Evolutionary conservation across 768 basidiomycete genomes (phyloP).

Genomic region (Suillus lakei): DNA sequence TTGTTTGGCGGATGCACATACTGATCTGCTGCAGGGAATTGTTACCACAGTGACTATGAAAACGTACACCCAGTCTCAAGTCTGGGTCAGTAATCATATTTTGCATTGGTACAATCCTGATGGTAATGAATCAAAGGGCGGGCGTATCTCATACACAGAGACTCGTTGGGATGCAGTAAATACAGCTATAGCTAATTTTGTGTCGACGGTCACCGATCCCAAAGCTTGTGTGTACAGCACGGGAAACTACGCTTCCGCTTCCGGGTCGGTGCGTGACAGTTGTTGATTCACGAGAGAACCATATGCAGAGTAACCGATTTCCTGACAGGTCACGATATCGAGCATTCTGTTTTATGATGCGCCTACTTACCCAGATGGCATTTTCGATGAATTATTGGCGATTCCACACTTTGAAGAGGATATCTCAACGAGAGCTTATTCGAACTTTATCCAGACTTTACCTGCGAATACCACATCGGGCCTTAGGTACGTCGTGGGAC

Average conservation of each 20-base stretch:
- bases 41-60: constrained; percentile 62
- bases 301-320: constrained; percentile 4
- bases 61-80: constrained; percentile 55
- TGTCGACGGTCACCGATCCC: constrained; percentile 21
- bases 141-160: constrained; percentile 40
- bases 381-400: constrained; percentile 9
- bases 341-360: constrained; percentile 62
- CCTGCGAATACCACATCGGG: constrained; percentile 8
- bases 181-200: constrained; percentile 25
- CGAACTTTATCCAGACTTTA: neutral
- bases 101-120: neutral
- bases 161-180: constrained; percentile 16
- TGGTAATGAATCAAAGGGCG: constrained; percentile 45
- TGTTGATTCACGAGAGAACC: neutral
- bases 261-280: constrained; percentile 32
- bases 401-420: constrained; percentile 7
- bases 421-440: constrained; percentile 9
- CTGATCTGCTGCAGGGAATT: constrained; percentile 46
- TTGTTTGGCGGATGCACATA: neutral
- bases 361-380: constrained; percentile 25
- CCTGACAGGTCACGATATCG: constrained; percentile 20
- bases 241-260: constrained; percentile 41
- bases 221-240: constrained; percentile 45
- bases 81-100: constrained; percentile 54
- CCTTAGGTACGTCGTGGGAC: neutral